These are phyloP conservation scores for Domatiomyces catenatus DNA, from an alignment of 2,329 filamentous ascomycete genomes.

Conservation along the genomic window DNA sequence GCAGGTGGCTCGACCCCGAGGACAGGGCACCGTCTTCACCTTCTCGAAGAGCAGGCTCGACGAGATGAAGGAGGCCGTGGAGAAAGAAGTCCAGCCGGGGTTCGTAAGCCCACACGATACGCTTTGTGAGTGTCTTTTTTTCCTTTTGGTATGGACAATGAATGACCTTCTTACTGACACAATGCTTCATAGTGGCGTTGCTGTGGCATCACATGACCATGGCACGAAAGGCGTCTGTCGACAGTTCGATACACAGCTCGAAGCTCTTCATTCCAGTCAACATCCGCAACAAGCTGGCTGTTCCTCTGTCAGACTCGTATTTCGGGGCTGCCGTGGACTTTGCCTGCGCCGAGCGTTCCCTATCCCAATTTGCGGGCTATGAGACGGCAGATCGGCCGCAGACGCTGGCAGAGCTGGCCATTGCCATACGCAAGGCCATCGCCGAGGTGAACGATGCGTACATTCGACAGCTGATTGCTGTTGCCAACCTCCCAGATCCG, in stretches of 20 bases:
- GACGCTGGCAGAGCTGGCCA: conserved; percentile 23
- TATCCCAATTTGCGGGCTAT: conserved; percentile 18
- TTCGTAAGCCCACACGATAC: conserved; percentile 10
- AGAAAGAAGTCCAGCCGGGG: conserved; percentile 1
- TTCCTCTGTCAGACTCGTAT: conserved; percentile 23
- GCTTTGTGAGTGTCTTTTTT: conserved; percentile 1
- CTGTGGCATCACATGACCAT: conserved; percentile 23
- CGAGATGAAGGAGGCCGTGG: conserved; percentile 3
- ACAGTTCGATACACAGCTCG: conserved; percentile 19
- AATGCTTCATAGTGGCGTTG: conserved; percentile 16
- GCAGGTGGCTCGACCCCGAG: conserved; percentile 4
- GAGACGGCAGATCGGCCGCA: conserved; percentile 1
- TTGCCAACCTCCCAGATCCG: conserved; percentile 10
- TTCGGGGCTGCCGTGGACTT: conserved; percentile 29
- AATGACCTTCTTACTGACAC: neutral
- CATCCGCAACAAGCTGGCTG: conserved; percentile 23
- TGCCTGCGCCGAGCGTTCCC: conserved; percentile 17
- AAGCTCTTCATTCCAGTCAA: conserved; percentile 27
- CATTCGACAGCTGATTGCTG: conserved; percentile 14
- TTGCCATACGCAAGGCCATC: conserved; percentile 23
- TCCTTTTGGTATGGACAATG: neutral
- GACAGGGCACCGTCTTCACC: conserved; percentile 13
- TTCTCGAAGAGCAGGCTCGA: conserved; percentile 7
- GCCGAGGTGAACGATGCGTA: conserved; percentile 21
- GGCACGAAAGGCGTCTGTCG: conserved; percentile 20